Percentiles rank a stretch among this genome's conserved stretches.
Evolutionary conservation across 2,329 filamentous ascomycete genomes (phyloP).

Genomic region (Penicillium sp.): DNA sequence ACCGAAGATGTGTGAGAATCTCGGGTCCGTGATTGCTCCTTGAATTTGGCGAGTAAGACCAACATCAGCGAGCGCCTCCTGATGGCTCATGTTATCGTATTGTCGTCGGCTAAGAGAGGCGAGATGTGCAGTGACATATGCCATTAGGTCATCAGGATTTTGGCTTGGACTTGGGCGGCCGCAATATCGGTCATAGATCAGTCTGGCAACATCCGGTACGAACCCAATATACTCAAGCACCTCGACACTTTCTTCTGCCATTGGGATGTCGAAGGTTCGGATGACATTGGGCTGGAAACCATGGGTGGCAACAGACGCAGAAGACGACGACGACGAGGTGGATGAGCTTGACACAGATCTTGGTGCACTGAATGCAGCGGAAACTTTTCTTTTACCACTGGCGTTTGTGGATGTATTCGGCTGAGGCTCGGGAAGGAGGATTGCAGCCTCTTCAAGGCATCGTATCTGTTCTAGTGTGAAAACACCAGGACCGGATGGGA

Average conservation of each 20-base stretch:
- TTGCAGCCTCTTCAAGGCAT: background rate
- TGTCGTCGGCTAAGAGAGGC: background rate
- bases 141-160: constrained; percentile 8
- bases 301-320: background rate
- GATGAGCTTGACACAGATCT: background rate
- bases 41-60: constrained; percentile 3
- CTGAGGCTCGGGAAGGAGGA: background rate
- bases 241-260: constrained; percentile 8
- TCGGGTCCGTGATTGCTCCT: constrained; percentile 2
- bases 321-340: background rate
- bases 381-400: background rate
- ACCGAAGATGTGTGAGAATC: constrained; percentile 1
- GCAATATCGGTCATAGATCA: constrained; percentile 10
- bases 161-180: background rate
- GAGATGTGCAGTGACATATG: constrained; percentile 2
- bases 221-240: constrained; percentile 12
- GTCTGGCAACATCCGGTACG: constrained; percentile 5
- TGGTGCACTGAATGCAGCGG: background rate
- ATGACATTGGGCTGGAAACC: background rate
- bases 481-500: constrained; percentile 1
- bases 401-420: background rate
- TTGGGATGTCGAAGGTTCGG: background rate
- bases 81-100: background rate
- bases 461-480: background rate
- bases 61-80: background rate